phyloP scores from a whole-genome alignment of 495 filamentous ascomycete genomes.

The Trichoderma reesei region DNA sequence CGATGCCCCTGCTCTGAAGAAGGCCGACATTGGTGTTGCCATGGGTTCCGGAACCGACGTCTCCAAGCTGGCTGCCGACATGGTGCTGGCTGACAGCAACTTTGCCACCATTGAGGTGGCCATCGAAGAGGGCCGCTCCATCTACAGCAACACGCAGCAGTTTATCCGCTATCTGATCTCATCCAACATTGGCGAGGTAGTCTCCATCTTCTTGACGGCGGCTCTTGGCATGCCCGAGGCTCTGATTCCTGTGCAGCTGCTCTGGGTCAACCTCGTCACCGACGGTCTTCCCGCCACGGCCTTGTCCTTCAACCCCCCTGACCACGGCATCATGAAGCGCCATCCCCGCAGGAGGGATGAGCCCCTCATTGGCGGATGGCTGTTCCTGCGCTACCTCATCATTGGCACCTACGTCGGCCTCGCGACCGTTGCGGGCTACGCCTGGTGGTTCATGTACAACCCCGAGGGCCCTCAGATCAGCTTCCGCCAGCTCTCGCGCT shows the following conservation, averaged over 20 bases:
- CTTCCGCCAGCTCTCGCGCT: slow-evolving; percentile 86
- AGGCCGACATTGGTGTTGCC: slow-evolving; percentile 95
- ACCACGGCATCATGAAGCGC: slow-evolving; percentile 94
- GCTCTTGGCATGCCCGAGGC: slow-evolving; percentile 97
- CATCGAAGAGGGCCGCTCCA: slow-evolving; percentile 93
- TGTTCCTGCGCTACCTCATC: slow-evolving; percentile 96
- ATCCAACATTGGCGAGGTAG: slow-evolving; percentile 98
- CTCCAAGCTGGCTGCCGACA: slow-evolving; percentile 91
- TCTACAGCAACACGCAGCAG: slow-evolving; percentile 99
- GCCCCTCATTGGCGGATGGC: slow-evolving; percentile 81
- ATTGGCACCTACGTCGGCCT: slow-evolving; percentile 91
- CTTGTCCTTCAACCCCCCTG: slow-evolving; percentile 92
- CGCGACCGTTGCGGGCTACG: slow-evolving; percentile 94
- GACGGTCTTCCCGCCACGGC: slow-evolving; percentile 96
- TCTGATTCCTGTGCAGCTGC: slow-evolving; percentile 89
- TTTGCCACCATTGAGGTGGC: slow-evolving; percentile 96
- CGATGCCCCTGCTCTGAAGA: slow-evolving; percentile 96
- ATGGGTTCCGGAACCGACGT: slow-evolving; percentile 99
- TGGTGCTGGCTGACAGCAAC: slow-evolving; percentile 98
- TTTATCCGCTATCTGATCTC: slow-evolving; percentile 99
- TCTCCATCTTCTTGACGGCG: slow-evolving; percentile 97
- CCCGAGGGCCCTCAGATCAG: slow-evolving; percentile 82
- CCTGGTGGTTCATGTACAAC: slow-evolving; percentile 99
- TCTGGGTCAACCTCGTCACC: slow-evolving; percentile 99
- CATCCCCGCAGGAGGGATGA: slow-evolving; percentile 87